Evolutionary conservation across 192 early-diverging fungal genomes (phyloP).

Genomic region (Haplosporangium gracile): DNA sequence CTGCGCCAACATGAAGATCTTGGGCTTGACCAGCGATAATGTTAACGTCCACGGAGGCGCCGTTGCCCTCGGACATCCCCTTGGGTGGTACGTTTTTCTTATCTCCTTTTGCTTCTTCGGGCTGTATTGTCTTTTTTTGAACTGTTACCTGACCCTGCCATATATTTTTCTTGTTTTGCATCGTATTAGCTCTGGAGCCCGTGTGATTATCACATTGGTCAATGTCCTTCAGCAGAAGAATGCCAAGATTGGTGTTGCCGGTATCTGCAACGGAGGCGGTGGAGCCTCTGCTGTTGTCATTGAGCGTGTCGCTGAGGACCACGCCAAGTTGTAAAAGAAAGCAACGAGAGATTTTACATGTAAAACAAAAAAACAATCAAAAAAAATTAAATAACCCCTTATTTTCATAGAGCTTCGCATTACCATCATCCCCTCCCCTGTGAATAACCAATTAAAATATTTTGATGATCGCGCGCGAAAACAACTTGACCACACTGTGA

Average conservation of each 20-base stretch:
- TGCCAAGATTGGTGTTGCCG: conserved; percentile 90
- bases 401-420: no score
- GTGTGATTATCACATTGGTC: conserved; percentile 87
- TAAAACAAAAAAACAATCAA: neutral
- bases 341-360: neutral
- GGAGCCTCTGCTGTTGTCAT: conserved; percentile 92
- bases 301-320: conserved; percentile 51
- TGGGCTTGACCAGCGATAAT: conserved; percentile 79
- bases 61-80: conserved; percentile 96
- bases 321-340: conserved; percentile 43
- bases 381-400: neutral
- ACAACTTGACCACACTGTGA: no score
- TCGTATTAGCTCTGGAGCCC: conserved; percentile 76
- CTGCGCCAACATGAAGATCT: conserved; percentile 87
- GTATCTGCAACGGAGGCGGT: conserved; percentile 97
- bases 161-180: neutral
- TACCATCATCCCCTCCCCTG: neutral
- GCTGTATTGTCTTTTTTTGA: neutral
- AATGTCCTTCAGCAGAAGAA: conserved; percentile 78
- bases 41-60: conserved; percentile 97
- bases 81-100: conserved; percentile 76
- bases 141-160: neutral
- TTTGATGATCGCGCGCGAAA: no score
- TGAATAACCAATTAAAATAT: neutral
- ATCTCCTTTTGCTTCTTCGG: neutral